phyloP scores from a whole-genome alignment of 75 land plant species.

The Cupressus sempervirens region DNA sequence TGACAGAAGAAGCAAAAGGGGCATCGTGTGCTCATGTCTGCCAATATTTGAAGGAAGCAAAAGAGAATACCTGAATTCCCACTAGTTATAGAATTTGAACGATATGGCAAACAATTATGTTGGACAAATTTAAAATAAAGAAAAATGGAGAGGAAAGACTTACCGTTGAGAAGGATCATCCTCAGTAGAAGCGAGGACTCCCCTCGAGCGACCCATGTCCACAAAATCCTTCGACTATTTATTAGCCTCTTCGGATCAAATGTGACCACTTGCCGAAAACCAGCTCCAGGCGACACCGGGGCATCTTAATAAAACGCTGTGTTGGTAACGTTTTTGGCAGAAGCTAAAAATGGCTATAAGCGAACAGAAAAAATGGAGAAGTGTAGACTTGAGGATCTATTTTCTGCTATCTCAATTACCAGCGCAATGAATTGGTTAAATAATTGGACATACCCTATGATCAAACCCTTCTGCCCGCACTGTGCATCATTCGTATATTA shows the following conservation, averaged over 20 bases:
- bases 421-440: neutral
- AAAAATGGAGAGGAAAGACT: neutral
- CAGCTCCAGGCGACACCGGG: neutral
- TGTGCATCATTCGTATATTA: neutral
- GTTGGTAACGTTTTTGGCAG: neutral
- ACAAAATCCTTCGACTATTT: neutral
- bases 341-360: neutral
- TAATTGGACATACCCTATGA: neutral
- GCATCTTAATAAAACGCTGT: neutral
- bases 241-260: neutral
- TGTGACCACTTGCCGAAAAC: neutral
- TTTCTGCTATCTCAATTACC: neutral
- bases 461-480: slow-evolving; percentile 7
- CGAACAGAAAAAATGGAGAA: neutral
- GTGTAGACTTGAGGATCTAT: neutral
- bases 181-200: slow-evolving; percentile 21
- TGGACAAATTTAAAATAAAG: neutral
- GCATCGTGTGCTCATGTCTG: neutral
- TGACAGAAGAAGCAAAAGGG: neutral
- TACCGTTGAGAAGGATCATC: slow-evolving; percentile 37
- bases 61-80: neutral
- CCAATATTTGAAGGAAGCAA: neutral
- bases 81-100: neutral
- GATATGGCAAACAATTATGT: neutral
- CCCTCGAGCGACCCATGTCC: slow-evolving; percentile 36